Evolutionary conservation across 768 basidiomycete species (phyloP), one percentile per base, ranked within the genome.

Genomic region (Macrolepiota albuminosa): DNA sequence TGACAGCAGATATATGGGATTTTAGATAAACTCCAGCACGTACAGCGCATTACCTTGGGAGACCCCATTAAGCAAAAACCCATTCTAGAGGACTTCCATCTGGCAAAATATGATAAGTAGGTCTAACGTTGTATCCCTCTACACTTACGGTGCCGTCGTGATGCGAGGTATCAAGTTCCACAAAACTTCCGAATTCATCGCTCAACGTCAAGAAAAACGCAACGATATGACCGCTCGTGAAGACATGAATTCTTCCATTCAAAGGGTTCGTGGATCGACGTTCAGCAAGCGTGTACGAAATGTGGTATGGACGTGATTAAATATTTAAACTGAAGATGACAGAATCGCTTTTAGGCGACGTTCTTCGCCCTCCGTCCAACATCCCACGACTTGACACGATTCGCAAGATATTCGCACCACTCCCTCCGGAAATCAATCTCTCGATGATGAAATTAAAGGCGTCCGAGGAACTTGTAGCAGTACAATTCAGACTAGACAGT

Each of bases 311-410:
- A 16, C 26, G 47, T 6, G 47, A 48, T 11, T 26, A 29, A 13
- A 29, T 6, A 29, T 51, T 59, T 11, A 49, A 54, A 16, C 26
- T 59, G 5, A 59, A 47, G 13, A 24, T 59, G 36, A 60, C 26
- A n/a, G 21, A 21, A 21, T 21, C 21, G 21, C 53, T 60, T 47
- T 60, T 53, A 18, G 59, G 59, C 6, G 50, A 60, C 36, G 49
- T 60, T 18, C 16, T 54, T 1, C 59, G 59, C n/a, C 59, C 21
- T 34, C 21, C 49, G 0, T 54, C 34, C 7, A 16, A 49, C 9
- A 21, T 60, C 33, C 59, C 54, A 5, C 16, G 34, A 11, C 59
- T 59, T 1, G 37, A 56, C 3, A 53, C 16, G 9, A 52, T 60
- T 31, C 48, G 49, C 9, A 14, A 33, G 2, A 18, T 60, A 9